Base-by-base conservation (phyloP, 2,329 filamentous ascomycete genomes). In the Atkinsonella hypoxylon region DNA sequence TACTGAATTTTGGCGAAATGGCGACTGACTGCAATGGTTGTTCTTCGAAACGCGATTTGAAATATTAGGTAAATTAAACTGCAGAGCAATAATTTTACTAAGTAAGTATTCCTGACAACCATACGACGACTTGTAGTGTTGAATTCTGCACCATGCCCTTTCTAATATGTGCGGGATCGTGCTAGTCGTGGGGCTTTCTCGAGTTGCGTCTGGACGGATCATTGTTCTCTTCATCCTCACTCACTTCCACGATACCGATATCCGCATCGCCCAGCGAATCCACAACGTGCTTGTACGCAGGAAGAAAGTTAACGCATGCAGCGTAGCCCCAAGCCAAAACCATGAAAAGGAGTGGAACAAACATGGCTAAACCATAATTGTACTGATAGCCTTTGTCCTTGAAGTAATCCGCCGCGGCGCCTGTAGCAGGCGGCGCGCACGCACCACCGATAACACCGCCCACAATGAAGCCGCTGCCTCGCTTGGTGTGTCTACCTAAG, bases 401-500 rank as follows among this genome's bases (percentile, higher is more conserved):
- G 53, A 80, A 71, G 50, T 67, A 61, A 60, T 90, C 85, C 5
- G 83, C 79, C 1, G 82, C 83, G 9, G 74, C 77, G 34, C 85
- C 86, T 2, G 84, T 77, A 32, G 90, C 71, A 0, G 87, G 82
- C 1, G 87, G 87, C 8, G 90, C 83, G 32, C 79, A 76, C 2
- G 87, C 86, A 51, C 87, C 87, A 13, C 87, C 86, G 15, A 77
- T 73, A 0, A 90, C 84, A 56, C 83, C 85, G 4, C 73, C 83
- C 2, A 89, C 76, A 52, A 70, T 81, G 63, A 79, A 85, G 4
- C 85, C 85, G 2, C 81, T 82, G 1, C 86, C 87, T 53, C 85
- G 77, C 71, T 90, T 89, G 36, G 83, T 87, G 67, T 91, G 83
- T 17, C 81, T 77, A 6, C 87, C 87, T 1, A 89, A 73, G 2